Conservation (phyloP, 257 asterid genomes). For the Forsythia suspensa region DNA sequence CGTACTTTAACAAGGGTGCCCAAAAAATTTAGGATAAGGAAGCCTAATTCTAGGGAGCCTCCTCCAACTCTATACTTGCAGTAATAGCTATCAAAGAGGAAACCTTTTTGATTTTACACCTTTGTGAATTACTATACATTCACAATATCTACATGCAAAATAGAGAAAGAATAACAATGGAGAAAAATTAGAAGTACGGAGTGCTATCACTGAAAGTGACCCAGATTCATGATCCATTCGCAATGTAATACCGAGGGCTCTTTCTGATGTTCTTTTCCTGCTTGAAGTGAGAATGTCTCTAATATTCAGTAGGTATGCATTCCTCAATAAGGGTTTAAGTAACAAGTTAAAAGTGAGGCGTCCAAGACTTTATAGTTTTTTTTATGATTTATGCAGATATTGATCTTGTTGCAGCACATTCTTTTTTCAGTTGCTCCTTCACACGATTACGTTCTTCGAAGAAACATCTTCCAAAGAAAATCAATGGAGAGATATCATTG, state of each 20-base stretch:
- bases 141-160: not conserved
- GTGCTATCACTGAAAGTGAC: not conserved
- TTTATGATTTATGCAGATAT: not conserved
- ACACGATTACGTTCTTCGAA: not conserved
- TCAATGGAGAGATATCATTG: not conserved
- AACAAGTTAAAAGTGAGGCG: not conserved
- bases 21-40: not conserved
- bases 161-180: not conserved
- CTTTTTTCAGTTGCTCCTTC: conserved; percentile 2
- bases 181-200: not conserved
- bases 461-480: not conserved
- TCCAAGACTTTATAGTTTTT: not conserved
- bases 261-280: not conserved
- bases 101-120: not conserved
- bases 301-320: not conserved
- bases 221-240: not conserved
- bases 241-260: not conserved
- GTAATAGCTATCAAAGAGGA: conserved; percentile 5
- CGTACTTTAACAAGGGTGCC: conserved; percentile 2
- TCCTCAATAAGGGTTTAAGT: not conserved
- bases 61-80: not conserved
- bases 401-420: conserved; percentile 7
- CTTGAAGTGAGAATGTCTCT: not conserved
- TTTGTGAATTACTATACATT: not conserved
- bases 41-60: not conserved